These are phyloP conservation scores for Kwoniella shivajii DNA, from an alignment of 1,284 basidiomycete genomes.

Conservation along the genomic window DNA sequence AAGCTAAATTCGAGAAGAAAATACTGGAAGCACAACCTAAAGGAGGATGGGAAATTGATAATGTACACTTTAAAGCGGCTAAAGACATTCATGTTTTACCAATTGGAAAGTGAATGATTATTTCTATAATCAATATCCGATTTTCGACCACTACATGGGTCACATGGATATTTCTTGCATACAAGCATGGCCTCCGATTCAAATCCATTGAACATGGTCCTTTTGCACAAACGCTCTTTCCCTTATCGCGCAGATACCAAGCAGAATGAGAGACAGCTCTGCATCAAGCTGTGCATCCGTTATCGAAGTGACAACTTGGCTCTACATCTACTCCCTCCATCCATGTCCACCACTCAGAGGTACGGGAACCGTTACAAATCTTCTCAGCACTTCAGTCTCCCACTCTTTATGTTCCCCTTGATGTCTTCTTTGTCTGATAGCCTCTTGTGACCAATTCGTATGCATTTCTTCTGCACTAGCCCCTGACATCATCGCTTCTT, in stretches of 20 bases:
- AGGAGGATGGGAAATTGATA: slow-evolving; percentile 37
- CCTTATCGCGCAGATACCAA: too few relatives aligned
- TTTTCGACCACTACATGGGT: too few relatives aligned
- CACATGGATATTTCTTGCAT: neutral
- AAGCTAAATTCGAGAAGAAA: slow-evolving; percentile 13
- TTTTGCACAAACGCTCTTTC: too few relatives aligned
- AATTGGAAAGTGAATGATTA: slow-evolving; percentile 1
- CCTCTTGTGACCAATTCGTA: slow-evolving; percentile 38
- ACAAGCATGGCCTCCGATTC: neutral
- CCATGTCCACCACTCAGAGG: slow-evolving; percentile 29
- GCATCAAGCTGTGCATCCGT: too few relatives aligned
- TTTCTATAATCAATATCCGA: slow-evolving; percentile 5
- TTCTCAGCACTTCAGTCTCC: slow-evolving; percentile 48
- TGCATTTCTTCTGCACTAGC: slow-evolving; percentile 34
- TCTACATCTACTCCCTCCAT: neutral
- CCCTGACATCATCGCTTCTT: slow-evolving; percentile 54
- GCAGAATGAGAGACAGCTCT: too few relatives aligned
- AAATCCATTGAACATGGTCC: neutral
- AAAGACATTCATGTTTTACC: slow-evolving; percentile 30
- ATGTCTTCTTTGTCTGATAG: slow-evolving; percentile 60
- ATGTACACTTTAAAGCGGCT: slow-evolving; percentile 39
- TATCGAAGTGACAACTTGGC: too few relatives aligned
- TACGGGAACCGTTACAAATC: slow-evolving; percentile 44
- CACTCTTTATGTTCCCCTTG: slow-evolving; percentile 42
- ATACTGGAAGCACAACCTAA: slow-evolving; percentile 31